Evolutionary conservation across 352 stramenopile genomes (phyloP), one percentile per base, ranked within the genome.

Genomic region (Phytopythium ostracodes): DNA sequence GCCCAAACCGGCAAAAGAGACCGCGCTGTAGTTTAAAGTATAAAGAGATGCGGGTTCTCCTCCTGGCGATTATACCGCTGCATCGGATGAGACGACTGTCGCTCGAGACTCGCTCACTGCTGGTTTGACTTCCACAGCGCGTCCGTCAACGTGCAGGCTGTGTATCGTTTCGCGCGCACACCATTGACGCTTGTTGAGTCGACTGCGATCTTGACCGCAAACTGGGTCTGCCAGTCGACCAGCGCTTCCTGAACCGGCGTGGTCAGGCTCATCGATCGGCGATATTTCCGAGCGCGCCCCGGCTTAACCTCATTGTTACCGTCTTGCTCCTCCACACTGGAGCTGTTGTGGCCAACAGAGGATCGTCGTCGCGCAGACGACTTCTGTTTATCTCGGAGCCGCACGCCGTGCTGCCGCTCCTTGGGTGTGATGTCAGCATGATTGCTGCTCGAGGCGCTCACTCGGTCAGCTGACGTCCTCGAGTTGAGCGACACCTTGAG

Each of bases 51-150:
- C 31, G 31, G 31, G 9, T 36, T 36, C 31, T 36, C 31, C 9
- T 49, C 42, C 15, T 49, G 42, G 11, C n/a, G n/a, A n/a, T n/a
- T n/a, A n/a, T n/a, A n/a, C n/a, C n/a, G n/a, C n/a, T n/a, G n/a
- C n/a, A n/a, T 25, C 43, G 5, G 8, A 14, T 10, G 43, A 49
- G 4, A 24, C 43, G 43, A 3, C 22, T 25, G 10, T 10, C 18
- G 43, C 43, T 49, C 18, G 1, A 31, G 44, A 52, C 11, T 4
- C 9, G 24, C 12, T 54, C 24, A 54, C 22, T 10, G 22, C 4
- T 31, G 22, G 47, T 36, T 24, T 5, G 27, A 24, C 42, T 25
- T 54, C 59, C 64, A 69, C 24, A 69, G 64, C 52, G 60, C 50
- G 51, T 69, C 64, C 44, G 64, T 29, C 14, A 69, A 51, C 29